Percentiles rank a stretch among this genome's conserved stretches.
phyloP scores from a whole-genome alignment of 2,329 filamentous ascomycete species.

The Ceratocystis destructans region DNA sequence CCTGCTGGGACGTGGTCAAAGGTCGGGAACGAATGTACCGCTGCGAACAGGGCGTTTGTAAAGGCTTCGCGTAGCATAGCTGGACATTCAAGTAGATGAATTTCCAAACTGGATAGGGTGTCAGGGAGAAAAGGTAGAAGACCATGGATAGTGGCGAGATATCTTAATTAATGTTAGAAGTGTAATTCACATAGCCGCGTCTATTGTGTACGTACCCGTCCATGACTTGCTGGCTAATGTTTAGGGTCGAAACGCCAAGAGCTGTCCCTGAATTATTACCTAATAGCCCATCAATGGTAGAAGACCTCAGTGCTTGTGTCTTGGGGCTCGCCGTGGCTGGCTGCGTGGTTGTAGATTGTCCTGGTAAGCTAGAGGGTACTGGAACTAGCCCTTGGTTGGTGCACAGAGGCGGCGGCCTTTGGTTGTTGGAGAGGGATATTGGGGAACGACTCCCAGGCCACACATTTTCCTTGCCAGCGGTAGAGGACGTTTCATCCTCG shows the following conservation, averaged over 20 bases:
- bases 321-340: not conserved
- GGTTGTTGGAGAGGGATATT: not conserved
- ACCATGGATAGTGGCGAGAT: constrained; percentile 47
- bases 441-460: constrained; percentile 1
- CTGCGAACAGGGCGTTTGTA: constrained; percentile 45
- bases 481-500: constrained; percentile 23
- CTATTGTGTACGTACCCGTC: constrained; percentile 35
- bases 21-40: constrained; percentile 28
- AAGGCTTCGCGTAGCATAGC: constrained; percentile 48
- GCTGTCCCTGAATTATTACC: not conserved
- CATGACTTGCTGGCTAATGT: not conserved
- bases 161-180: not conserved
- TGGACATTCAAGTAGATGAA: constrained; percentile 43
- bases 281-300: not conserved
- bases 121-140: constrained; percentile 52
- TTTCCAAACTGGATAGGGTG: constrained; percentile 41
- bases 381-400: not conserved
- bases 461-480: not conserved
- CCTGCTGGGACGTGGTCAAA: not conserved
- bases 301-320: not conserved
- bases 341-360: not conserved
- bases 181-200: not conserved
- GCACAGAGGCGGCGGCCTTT: not conserved
- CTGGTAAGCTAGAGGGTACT: not conserved
- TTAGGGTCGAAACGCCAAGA: not conserved